Base-by-base conservation (phyloP, 139 green algal species). In the Diplosphaera chodatii region DNA sequence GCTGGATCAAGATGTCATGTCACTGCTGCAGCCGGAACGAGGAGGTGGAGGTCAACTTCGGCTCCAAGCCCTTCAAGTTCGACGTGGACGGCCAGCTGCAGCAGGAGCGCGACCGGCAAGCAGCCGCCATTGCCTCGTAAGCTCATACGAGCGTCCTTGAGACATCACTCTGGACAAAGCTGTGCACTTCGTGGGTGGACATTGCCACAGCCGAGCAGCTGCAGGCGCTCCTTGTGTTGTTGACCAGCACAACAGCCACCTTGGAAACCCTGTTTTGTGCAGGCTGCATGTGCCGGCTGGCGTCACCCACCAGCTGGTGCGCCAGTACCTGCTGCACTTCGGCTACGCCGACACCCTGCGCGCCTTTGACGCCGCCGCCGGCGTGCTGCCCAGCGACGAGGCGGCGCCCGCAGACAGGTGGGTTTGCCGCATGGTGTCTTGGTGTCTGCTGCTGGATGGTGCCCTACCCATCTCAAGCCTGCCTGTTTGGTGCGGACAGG, bases 31-130 rank as follows among this genome's bases (percentile, higher is more conserved):
- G 80, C 65, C 81, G 83, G 63, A 78, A 80, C 40, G 85, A 90
- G 71, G 32, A 34, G 3, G 82, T 94, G 63, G 40, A 78, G 28
- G 85, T 96, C 65, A 97, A 97, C 71, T 96, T 96, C 80, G 91
- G 90, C 0, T 63, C 73, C 4, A 67, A 76, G 67, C 87, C 91
- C 3, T 97, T 94, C 72, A 67, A 79, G 30, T 97, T 91, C 67
- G 87, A 97, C 71, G 34, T 96, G 0, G 80, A 91, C 67, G 89
- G 82, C 27, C 67, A 85, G 73, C 16, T 93, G 20, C 34, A 75
- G 31, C 83, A 93, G 63, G 85, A 91, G 77, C 55, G 64, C 34
- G 73, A 78, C 5, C 71, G 73, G 25, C 70, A 89, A 69, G 66
- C 72, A n/a, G 71, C 74, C 37, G 85, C 82, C 48, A 59, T 59